These are phyloP conservation scores for Fusarium sp. DNA, from an alignment of 2,329 filamentous ascomycete genomes.

Conservation along the genomic window DNA sequence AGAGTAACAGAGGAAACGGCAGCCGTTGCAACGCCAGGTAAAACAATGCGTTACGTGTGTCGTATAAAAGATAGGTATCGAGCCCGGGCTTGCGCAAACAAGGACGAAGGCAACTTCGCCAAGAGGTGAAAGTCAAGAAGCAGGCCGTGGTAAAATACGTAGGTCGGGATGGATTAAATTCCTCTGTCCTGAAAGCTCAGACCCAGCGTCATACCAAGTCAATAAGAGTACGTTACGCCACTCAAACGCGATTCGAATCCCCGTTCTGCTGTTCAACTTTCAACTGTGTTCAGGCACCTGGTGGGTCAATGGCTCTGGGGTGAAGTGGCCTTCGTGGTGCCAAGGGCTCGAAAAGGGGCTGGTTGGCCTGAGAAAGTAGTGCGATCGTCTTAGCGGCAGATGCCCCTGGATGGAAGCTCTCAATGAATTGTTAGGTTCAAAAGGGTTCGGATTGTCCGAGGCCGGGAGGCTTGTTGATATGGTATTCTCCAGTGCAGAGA, in stretches of 20 bases:
- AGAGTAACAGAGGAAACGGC: constrained; percentile 20
- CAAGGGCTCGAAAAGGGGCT: constrained; percentile 39
- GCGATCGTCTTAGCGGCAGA: constrained; percentile 35
- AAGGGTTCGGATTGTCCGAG: constrained; percentile 1
- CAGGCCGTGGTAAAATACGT: constrained; percentile 34
- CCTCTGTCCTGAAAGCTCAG: constrained; percentile 41
- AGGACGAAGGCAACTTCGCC: constrained; percentile 7
- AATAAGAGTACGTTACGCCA: constrained; percentile 37
- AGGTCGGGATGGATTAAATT: constrained; percentile 45
- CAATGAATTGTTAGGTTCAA: constrained; percentile 3
- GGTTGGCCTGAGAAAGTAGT: constrained; percentile 31
- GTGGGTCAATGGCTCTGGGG: constrained; percentile 38
- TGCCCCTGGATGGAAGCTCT: constrained; percentile 5
- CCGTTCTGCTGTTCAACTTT: constrained; percentile 35
- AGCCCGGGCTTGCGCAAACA: constrained; percentile 4
- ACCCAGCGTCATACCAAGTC: constrained; percentile 46
- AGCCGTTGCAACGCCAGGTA: constrained; percentile 30
- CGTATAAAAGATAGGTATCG: constrained; percentile 14
- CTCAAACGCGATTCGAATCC: constrained; percentile 33
- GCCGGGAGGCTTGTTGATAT: neutral
- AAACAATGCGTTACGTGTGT: constrained; percentile 28
- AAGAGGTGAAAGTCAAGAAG: constrained; percentile 28
- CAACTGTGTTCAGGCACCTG: constrained; percentile 29
- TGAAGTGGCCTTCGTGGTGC: constrained; percentile 30
- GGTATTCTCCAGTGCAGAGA: constrained; percentile 25